Percentiles rank a stretch among this genome's conserved stretches.
Evolutionary conservation across 2,329 filamentous ascomycete species (phyloP).

Genomic region (Pyrenochaeta sp.): DNA sequence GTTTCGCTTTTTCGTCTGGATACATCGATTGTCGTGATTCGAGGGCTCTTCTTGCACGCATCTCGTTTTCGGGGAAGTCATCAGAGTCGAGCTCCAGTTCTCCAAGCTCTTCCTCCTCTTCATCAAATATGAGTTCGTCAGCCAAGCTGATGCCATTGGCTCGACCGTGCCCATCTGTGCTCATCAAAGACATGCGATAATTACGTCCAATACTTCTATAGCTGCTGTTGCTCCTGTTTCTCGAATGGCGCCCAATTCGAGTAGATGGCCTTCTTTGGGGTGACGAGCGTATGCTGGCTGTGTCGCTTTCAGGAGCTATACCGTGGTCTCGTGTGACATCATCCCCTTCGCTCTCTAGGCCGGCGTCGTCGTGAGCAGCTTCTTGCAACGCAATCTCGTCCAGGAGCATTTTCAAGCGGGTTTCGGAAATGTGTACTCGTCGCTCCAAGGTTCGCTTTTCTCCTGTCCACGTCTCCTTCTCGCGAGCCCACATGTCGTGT

Average conservation of each 20-base stretch:
- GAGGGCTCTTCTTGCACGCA: constrained; percentile 48
- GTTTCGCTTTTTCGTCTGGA: constrained; percentile 57
- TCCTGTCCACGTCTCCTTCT: constrained; percentile 84
- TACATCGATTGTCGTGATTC: constrained; percentile 54
- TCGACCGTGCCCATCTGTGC: constrained; percentile 63
- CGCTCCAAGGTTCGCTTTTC: constrained; percentile 84
- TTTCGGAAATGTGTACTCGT: constrained; percentile 89
- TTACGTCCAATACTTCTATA: constrained; percentile 61
- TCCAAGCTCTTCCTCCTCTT: constrained; percentile 69
- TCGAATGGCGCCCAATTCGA: constrained; percentile 64
- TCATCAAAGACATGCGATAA: constrained; percentile 76
- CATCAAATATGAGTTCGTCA: constrained; percentile 88
- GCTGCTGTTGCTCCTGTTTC: constrained; percentile 62
- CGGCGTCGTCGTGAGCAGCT: constrained; percentile 50
- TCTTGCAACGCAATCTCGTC: constrained; percentile 83
- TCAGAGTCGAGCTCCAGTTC: constrained; percentile 72
- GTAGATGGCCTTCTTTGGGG: constrained; percentile 57
- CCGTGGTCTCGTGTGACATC: constrained; percentile 68
- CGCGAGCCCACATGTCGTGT: constrained; percentile 81
- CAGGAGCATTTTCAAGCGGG: constrained; percentile 80
- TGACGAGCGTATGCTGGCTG: constrained; percentile 73
- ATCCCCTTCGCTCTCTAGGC: constrained; percentile 67
- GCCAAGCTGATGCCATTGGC: constrained; percentile 79
- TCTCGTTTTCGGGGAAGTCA: constrained; percentile 58
- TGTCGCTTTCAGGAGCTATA: constrained; percentile 68